Evolutionary conservation across 495 filamentous ascomycete species (phyloP), one percentile per base, ranked within the genome.

Genomic region (Tricharina praecox): DNA sequence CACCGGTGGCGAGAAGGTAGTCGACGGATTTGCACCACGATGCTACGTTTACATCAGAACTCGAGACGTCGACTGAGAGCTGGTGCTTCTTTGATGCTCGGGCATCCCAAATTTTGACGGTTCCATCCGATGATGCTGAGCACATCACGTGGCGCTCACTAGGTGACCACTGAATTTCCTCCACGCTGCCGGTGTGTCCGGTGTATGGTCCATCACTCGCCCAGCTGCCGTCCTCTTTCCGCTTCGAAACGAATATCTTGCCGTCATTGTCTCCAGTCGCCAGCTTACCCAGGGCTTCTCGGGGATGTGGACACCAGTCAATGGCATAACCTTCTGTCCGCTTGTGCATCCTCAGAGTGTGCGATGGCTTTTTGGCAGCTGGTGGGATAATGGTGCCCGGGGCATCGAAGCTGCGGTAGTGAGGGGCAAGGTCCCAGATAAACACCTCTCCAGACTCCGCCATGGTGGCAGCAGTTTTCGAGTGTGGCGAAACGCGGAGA

Each of bases 101-200:
- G 36, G 88, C 76, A 61, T 97, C 90, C 82, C 87, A 97, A 26
- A 97, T 77, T 59, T 87, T 86, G 52, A 97, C 81, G 2, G 83
- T 92, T 37, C 90, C 88, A 62, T 97, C 90, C 58, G 78, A 85
- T 32, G 85, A 85, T 7, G 84, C 87, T 3, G 86, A 93, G 0
- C 87, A 82, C 56, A 96, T 95, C 10, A 96, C 88, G 50, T 84
- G 84, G 39, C 72, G 73, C 66, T 97, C 90, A 40, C 77, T 81
- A 0, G 90, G 90, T 19, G 81, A 87, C 90, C 90, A 97, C 60
- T 95, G 90, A 25, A 97, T 67, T 59, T 97, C 90, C 66, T 97
- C 90, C 16, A 97, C 76, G 33, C 82, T 86, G 36, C 78, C 77
- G 3, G 71, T 71, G 67, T 96, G 90, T 21, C 85, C 85, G 10